Evolutionary conservation across 2,329 filamentous ascomycete genomes (phyloP), one percentile per base, ranked within the genome.

Genomic region (Calonectria crousiana): DNA sequence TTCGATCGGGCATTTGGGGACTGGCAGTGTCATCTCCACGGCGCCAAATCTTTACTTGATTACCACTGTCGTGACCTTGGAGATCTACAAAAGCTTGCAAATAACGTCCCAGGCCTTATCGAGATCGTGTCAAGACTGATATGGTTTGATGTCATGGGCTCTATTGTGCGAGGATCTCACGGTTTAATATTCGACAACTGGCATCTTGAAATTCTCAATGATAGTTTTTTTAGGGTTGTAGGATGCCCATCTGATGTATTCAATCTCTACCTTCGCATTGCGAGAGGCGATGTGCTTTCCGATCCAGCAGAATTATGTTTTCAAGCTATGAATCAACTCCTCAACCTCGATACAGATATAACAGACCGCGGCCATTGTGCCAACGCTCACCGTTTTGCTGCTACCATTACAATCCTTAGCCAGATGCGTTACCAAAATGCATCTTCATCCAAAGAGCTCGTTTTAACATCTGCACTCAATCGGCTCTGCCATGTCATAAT

Each of bases 121-220:
- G 84, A 85, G 60, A 84, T 87, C 2, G 77, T 87, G 2, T 81
- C 84, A 0, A 83, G 84, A 10, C 81, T 87, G 3, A 81, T 85
- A 0, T 87, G 85, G 86, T 87, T 85, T 34, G 86, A 87, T 67
- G 81, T 83, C 0, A 83, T 81, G 14, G 84, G 86, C 1, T 73
- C 78, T 2, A 67, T 82, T 14, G 75, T 78, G 0, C 70, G 80
- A 34, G 73, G 76, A 26, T 74, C 75, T 2, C 68, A 72, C 11
- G 72, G 67, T 6, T 72, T 82, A 6, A 84, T 86, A 26, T 87
- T 87, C 65, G 83, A 85, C 28, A 82, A 84, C 75, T 87, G 85
- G 85, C 85, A 87, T 74, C 84, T 84, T 9, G 77, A 82, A 13
- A 80, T 82, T 2, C 66, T 87, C 0, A 78, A 80, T 1, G 77